Evolutionary conservation across 1,284 basidiomycete genomes (phyloP), one percentile per base, ranked within the genome.

Genomic region (Singerocomus inundabilis): DNA sequence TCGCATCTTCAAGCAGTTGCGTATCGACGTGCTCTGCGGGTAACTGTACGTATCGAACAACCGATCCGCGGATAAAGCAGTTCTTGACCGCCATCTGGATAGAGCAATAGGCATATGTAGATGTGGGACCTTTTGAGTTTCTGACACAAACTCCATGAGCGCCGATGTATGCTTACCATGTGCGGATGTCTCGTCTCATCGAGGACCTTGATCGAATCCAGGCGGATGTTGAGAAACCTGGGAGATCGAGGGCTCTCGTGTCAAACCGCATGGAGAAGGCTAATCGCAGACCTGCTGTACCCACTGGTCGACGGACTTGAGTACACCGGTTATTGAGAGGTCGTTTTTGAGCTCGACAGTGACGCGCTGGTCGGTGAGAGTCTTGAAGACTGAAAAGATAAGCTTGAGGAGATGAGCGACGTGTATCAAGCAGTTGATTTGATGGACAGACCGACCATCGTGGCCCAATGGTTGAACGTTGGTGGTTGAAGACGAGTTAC

Each of bases 331-430:
- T 68, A 99, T 96, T 16, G 91, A 94, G 47, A 99, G 85, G 72
- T 99, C 96, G 74, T 99, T 99, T 77, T 99, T 99, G 64, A 99
- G 86, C 71, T 99, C 96, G 60, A 99, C 94, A 15, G 93, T 97
- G 62, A 98, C 93, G 60, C 87, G 84, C 68, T 98, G 95, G 71
- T 97, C 95, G 4, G 96, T 98, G 44, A 99, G 84, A 13, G 96
- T 99, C 76, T 99, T 99, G 87, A 99, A 99, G 38, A 98, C 94
- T 42, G 93, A 95, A 73, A 96, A 96, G 62, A 96, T 96, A 61
- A 96, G 84, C 93, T 95, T 55, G 24, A 26, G 32, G 33, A 11
- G 33, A 55, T 62, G 54, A 64, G 53, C 16, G 5, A 40, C 37
- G 0, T 35, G 33, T 36, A 7, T 37, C 29, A n/a, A 16, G 33